Base-by-base conservation (phyloP, 2,329 filamentous ascomycete genomes). In the Penicillium sp. region DNA sequence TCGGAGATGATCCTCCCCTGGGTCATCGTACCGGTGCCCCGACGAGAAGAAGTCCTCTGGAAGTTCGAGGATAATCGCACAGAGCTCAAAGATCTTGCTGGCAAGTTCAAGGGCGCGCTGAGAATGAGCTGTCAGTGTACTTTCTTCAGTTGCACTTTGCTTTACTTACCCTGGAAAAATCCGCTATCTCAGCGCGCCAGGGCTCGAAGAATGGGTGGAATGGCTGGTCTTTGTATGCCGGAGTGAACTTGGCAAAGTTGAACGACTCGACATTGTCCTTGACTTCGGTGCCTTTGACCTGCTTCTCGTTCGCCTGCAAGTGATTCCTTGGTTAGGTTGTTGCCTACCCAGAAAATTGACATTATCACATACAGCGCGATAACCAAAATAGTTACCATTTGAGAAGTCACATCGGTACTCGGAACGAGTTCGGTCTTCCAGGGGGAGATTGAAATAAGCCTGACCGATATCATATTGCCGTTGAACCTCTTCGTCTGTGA, bases 61-160 rank as follows among this genome's bases (percentile, higher is more conserved):
- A 0, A 88, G 73, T 64, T 87, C 79, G 0, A 87, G 75, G 1
- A 86, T 76, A 27, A 85, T 77, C 4, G 85, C 84, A 67, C 59
- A 27, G 1, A 61, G 45, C 1, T 22, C 29, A 8, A 63, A 51
- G 2, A 63, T 42, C 14, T 56, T 59, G 31, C 33, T 12, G 4
- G 27, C 55, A 18, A 63, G 18, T 57, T 25, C n/a, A n/a, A n/a
- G n/a, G n/a, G n/a, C n/a, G n/a, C n/a, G n/a, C n/a, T n/a, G n/a
- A n/a, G n/a, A n/a, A n/a, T n/a, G n/a, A n/a, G n/a, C n/a, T n/a
- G n/a, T n/a, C n/a, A n/a, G n/a, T n/a, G n/a, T n/a, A n/a, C n/a
- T n/a, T n/a, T n/a, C n/a, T n/a, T n/a, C n/a, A n/a, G n/a, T n/a
- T n/a, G n/a, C n/a, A n/a, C n/a, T n/a, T n/a, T n/a, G n/a, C n/a